A percentile compares a stretch with the other conserved stretches of the same genome.
phyloP scores from a whole-genome alignment of 23 red algal genomes.

The Gracilaria caudata region DNA sequence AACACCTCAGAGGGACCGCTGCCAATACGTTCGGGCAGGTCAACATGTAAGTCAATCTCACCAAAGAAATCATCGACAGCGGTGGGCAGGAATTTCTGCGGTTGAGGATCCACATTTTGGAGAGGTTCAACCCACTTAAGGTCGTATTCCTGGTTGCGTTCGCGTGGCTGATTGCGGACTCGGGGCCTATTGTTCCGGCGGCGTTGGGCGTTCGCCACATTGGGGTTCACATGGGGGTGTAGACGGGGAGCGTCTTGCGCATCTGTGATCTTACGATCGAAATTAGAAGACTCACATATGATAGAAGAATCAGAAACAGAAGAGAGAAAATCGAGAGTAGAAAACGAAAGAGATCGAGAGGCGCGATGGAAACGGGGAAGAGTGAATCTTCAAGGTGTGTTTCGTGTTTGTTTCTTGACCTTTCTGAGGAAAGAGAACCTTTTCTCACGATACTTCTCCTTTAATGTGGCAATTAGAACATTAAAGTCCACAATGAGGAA shows the following conservation, averaged over 20 bases:
- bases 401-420: too few relatives aligned
- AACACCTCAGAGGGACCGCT: background rate
- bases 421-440: too few relatives aligned
- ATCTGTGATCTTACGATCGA: too few relatives aligned
- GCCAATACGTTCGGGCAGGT: background rate
- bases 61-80: background rate
- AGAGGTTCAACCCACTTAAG: constrained; percentile 4
- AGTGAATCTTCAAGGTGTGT: too few relatives aligned
- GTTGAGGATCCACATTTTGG: constrained; percentile 3
- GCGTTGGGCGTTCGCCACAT: background rate
- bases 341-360: too few relatives aligned
- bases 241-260: constrained; percentile 7
- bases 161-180: background rate
- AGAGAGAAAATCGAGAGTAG: too few relatives aligned
- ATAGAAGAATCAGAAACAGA: too few relatives aligned
- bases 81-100: background rate
- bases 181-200: background rate
- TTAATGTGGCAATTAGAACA: too few relatives aligned
- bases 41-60: background rate
- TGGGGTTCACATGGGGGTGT: background rate
- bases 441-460: too few relatives aligned
- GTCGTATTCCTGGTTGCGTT: background rate
- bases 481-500: too few relatives aligned
- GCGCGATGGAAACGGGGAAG: too few relatives aligned
- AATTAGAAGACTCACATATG: too few relatives aligned